Evolutionary conservation across 768 basidiomycete species (phyloP).

Genomic region (Tylopilus rubrobrunneus): DNA sequence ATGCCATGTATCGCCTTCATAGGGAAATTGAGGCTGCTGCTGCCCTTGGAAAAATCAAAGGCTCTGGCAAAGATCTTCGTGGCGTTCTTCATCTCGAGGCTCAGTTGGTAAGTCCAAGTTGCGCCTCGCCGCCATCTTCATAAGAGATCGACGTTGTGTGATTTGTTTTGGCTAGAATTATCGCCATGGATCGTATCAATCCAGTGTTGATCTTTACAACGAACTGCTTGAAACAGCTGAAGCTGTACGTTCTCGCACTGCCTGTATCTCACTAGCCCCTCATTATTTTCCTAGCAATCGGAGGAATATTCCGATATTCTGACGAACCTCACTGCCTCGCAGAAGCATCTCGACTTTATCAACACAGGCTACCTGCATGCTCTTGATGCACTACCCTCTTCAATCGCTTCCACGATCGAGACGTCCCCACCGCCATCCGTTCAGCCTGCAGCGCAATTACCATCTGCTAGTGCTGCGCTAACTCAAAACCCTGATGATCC

Average conservation of each 20-base stretch:
- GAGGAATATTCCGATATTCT: slow-evolving; percentile 87
- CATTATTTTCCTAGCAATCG: slow-evolving; percentile 50
- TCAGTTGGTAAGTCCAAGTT: slow-evolving; percentile 63
- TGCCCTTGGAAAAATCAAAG: slow-evolving; percentile 48
- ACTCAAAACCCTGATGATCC: slow-evolving; percentile 33
- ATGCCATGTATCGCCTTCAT: slow-evolving; percentile 83
- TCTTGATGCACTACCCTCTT: slow-evolving; percentile 55
- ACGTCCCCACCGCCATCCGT: slow-evolving; percentile 55
- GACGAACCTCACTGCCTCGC: slow-evolving; percentile 79
- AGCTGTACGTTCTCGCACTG: slow-evolving; percentile 49
- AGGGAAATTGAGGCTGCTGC: slow-evolving; percentile 62
- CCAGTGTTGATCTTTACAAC: slow-evolving; percentile 74
- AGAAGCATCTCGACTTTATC: slow-evolving; percentile 82
- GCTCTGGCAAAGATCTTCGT: slow-evolving; percentile 44
- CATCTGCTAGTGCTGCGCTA: slow-evolving; percentile 22
- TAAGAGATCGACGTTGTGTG: slow-evolving; percentile 14
- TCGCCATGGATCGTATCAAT: slow-evolving; percentile 70
- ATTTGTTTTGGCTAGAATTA: slow-evolving; percentile 52
- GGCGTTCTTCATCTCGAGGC: slow-evolving; percentile 80
- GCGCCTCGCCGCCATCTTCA: slow-evolving; percentile 12
- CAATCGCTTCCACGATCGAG: slow-evolving; percentile 53
- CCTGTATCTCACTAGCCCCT: slow-evolving; percentile 1
- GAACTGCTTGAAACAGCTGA: slow-evolving; percentile 76
- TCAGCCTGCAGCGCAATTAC: slow-evolving; percentile 28
- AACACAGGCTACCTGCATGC: slow-evolving; percentile 61